Percentiles rank a stretch among this genome's conserved stretches.
These are phyloP conservation scores for Verticillium albo-atrum DNA, from an alignment of 2,329 filamentous ascomycete genomes.

Conservation along the genomic window DNA sequence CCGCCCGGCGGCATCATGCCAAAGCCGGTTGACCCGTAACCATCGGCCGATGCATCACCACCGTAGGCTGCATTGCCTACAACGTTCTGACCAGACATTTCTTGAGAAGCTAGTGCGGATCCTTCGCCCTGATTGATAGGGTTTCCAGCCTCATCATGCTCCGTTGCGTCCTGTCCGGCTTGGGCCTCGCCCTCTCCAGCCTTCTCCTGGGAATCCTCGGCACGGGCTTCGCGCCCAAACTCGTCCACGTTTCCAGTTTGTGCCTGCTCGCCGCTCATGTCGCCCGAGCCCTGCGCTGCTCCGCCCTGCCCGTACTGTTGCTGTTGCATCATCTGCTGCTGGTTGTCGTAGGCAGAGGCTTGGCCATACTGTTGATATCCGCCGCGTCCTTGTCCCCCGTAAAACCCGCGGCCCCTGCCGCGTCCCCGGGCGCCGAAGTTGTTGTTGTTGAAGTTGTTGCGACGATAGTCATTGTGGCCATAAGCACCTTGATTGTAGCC, in stretches of 20 bases:
- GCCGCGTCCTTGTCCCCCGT: slow-evolving; percentile 51
- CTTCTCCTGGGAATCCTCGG: slow-evolving; percentile 16
- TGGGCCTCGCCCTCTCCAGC: slow-evolving; percentile 9
- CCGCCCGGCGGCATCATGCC: slow-evolving; percentile 7
- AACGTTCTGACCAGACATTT: slow-evolving; percentile 19
- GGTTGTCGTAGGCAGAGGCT: slow-evolving; percentile 27
- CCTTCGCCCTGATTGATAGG: slow-evolving; percentile 13
- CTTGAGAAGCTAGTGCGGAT: slow-evolving; percentile 14
- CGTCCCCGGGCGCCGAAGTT: slow-evolving; percentile 47
- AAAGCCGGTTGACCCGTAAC: slow-evolving; percentile 19
- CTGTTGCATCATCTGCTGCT: slow-evolving; percentile 15
- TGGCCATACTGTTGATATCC: slow-evolving; percentile 41
- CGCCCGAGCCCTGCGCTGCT: slow-evolving; percentile 11
- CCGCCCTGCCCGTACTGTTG: slow-evolving; percentile 4
- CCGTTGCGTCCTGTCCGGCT: neutral
- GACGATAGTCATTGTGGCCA: slow-evolving; percentile 75
- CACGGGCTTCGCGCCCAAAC: slow-evolving; percentile 29
- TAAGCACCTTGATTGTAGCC: slow-evolving; percentile 82
- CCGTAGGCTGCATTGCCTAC: slow-evolving; percentile 20
- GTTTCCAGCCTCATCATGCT: slow-evolving; percentile 1
- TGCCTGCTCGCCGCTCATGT: slow-evolving; percentile 10
- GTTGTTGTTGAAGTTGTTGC: slow-evolving; percentile 63
- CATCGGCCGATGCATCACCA: slow-evolving; percentile 22
- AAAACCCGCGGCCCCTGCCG: slow-evolving; percentile 61
- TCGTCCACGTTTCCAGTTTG: slow-evolving; percentile 31